Evolutionary conservation across 2,329 filamentous ascomycete species (phyloP), one percentile per base, ranked within the genome.

Genomic region (Trichocomaceae sp.): DNA sequence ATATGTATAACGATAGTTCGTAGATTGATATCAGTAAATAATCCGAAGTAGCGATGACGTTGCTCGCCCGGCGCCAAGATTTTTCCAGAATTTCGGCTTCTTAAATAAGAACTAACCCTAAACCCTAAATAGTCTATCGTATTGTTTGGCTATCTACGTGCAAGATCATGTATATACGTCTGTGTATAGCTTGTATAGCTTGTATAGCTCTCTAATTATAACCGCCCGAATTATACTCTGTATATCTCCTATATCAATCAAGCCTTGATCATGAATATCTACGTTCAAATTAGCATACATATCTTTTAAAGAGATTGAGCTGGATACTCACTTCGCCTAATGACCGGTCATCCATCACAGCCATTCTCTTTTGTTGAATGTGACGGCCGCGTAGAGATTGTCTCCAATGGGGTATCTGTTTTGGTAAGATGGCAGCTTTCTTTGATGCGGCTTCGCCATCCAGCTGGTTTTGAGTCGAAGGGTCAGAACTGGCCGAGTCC

Each of bases 281-380:
- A 51, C 9, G 19, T n/a, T 15, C 13, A 50, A 42, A 63, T 56
- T 62, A 62, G 51, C 44, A 53, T 46, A 12, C 26, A 20, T 12
- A 19, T 15, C 22, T 57, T 33, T 29, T 9, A 29, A 9, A 46
- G 8, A n/a, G n/a, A 19, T n/a, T 23, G 19, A 26, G 19, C 5
- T 31, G 53, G 13, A 37, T n/a, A 65, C 76, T 70, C 74, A 91
- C 88, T 83, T 96, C 90, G 69, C 91, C 92, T 66, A 97, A 73
- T 13, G 90, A 88, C 65, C 86, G 84, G 48, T 85, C 80, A 69
- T 96, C 88, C 75, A 90, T 81, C 56, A 90, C 81, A 2, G 91
- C 90, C 75, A 86, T 83, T 64, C 84, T 85, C 77, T 97, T 97
- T 63, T 93, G 88, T 55, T 86, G 86, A 64, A 97, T 96, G 70